phyloP scores from a whole-genome alignment of 2,329 filamentous ascomycete species.

The Calonectria henricotiae region DNA sequence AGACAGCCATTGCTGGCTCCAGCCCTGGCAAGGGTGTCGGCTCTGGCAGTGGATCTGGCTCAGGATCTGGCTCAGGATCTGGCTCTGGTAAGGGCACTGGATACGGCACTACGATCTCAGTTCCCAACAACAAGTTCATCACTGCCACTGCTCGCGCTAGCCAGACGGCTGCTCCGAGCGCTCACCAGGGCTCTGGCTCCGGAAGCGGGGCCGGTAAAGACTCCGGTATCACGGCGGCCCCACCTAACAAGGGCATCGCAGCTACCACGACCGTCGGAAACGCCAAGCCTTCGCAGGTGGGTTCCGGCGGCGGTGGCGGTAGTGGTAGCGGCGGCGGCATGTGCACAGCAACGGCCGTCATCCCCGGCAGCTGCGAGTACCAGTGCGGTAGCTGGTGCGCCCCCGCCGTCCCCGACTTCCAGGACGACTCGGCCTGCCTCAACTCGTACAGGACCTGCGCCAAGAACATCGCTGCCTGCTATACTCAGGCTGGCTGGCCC shows the following conservation, averaged over 20 bases:
- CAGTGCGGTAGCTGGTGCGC: conserved; percentile 71
- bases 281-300: not conserved
- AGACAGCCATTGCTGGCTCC: not conserved
- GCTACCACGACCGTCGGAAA: not conserved
- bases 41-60: not conserved
- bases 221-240: conserved; percentile 11
- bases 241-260: conserved; percentile 7
- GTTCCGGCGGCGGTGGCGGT: not conserved
- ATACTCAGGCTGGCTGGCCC: conserved; percentile 68
- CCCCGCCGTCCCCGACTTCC: conserved; percentile 66
- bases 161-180: not conserved
- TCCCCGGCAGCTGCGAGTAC: conserved; percentile 69
- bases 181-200: not conserved
- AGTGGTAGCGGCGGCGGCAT: conserved; percentile 54
- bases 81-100: not conserved
- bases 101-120: not conserved
- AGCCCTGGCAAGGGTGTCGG: conserved; percentile 1
- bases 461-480: conserved; percentile 68
- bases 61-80: not conserved
- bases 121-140: not conserved
- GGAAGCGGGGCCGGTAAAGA: not conserved
- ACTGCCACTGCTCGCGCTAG: not conserved
- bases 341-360: conserved; percentile 65
- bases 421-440: conserved; percentile 62
- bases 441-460: conserved; percentile 63